These are phyloP conservation scores for Nicotiana tomentosiformis DNA, from an alignment of 257 asterid species.

Conservation along the genomic window DNA sequence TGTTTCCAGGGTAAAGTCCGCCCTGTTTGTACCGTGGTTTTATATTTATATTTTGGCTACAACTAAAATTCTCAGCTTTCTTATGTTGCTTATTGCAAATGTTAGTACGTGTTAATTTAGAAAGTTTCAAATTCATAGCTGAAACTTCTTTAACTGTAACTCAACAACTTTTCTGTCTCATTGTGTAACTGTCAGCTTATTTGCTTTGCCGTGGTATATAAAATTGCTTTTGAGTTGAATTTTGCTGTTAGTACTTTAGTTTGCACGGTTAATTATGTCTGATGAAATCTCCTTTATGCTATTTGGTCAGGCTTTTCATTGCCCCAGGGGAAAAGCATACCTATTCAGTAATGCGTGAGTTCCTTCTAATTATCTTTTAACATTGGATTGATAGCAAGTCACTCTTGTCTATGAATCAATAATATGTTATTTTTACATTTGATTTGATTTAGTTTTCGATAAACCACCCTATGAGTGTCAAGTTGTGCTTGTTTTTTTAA, in stretches of 20 bases:
- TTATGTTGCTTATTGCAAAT: not conserved
- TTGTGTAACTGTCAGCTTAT: not conserved
- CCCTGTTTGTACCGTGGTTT: not conserved
- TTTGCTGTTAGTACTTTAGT: not conserved
- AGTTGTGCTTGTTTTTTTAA: not conserved
- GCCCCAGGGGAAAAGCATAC: conserved; percentile 82
- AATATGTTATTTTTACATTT: not conserved
- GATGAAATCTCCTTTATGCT: not conserved
- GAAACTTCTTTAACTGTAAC: not conserved
- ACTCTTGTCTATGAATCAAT: not conserved
- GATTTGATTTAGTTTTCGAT: not conserved
- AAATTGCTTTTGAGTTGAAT: not conserved
- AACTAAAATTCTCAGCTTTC: not conserved
- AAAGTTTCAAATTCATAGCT: not conserved
- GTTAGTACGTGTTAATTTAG: not conserved
- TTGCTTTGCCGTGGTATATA: not conserved
- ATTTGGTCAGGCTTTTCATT: conserved; percentile 56
- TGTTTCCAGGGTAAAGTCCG: conserved; percentile 19
- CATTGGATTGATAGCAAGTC: not conserved
- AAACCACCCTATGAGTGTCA: not conserved
- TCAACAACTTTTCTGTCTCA: not conserved
- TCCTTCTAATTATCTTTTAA: not conserved
- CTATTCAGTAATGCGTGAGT: conserved; percentile 74
- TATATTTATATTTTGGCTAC: not conserved
- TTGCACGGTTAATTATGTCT: not conserved